A percentile compares a stretch with the other conserved stretches of the same genome.
Conservation (phyloP, 1,284 basidiomycete genomes). For the Cutaneotrichosporon sp. region DNA sequence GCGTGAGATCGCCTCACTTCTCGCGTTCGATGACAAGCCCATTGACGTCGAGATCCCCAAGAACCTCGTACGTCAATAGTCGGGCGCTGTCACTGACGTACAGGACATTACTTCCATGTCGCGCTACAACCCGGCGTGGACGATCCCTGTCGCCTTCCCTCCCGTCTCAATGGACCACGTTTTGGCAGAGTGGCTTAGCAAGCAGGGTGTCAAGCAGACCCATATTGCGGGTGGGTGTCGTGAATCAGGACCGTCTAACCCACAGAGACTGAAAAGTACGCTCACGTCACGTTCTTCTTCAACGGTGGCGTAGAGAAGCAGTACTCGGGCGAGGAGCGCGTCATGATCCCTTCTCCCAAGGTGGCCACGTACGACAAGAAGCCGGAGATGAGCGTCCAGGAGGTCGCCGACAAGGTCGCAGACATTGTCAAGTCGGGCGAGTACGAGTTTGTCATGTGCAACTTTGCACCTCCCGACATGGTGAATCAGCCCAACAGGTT, state of each 20-base stretch:
- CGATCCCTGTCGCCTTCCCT: slow-evolving; percentile 81
- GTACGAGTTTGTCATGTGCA: slow-evolving; percentile 90
- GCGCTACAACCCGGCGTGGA: slow-evolving; percentile 83
- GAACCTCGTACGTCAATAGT: slow-evolving; percentile 61
- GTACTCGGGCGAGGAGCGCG: slow-evolving; percentile 75
- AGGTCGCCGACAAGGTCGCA: slow-evolving; percentile 82
- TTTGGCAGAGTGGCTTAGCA: slow-evolving; percentile 80
- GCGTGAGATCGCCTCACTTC: slow-evolving; percentile 77
- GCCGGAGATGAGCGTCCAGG: slow-evolving; percentile 81
- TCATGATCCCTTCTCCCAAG: slow-evolving; percentile 84
- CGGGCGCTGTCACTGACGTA: neutral
- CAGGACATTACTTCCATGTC: slow-evolving; percentile 89
- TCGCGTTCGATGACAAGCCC: slow-evolving; percentile 74
- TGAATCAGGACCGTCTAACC: neutral
- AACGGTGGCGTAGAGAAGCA: slow-evolving; percentile 91
- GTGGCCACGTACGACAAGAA: slow-evolving; percentile 84
- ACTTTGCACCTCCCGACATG: slow-evolving; percentile 94
- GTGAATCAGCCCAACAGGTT: slow-evolving; percentile 52
- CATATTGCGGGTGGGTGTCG: slow-evolving; percentile 69
- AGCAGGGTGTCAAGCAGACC: slow-evolving; percentile 73
- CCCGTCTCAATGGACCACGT: slow-evolving; percentile 88
- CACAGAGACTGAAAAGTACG: slow-evolving; percentile 87
- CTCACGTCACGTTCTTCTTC: slow-evolving; percentile 95
- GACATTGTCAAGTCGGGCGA: slow-evolving; percentile 69
- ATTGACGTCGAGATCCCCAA: slow-evolving; percentile 79